Base-by-base conservation (phyloP, 2,329 filamentous ascomycete species). In the Grosmannia huntii region DNA sequence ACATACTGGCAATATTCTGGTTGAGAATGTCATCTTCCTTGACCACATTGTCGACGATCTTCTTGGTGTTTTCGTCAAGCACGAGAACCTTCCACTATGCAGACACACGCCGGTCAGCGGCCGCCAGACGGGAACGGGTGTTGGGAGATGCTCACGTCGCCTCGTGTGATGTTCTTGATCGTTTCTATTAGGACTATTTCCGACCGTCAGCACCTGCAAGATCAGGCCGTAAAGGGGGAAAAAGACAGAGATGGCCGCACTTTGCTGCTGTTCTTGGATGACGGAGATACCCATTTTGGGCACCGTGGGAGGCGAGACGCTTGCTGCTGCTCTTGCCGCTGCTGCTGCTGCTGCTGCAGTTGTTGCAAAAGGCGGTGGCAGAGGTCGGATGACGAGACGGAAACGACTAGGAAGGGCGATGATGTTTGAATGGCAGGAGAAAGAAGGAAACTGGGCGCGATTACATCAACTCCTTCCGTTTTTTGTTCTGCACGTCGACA, bases 21-120 rank as follows among this genome's bases (percentile, higher is more conserved):
- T 95, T 95, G 73, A 99, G 86, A 64, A 99, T 95, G 68, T 96
- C 90, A 82, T 99, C 92, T 76, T 96, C 88, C 67, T 90, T 92
- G 69, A 92, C 83, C 53, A 89, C 87, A 77, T 92, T 95, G 73
- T 95, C 86, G 66, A 99, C 80, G 66, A 99, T 81, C 71, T 87
- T 91, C 70, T 86, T 85, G 69, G 89, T 91, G 59, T 77, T 79
- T 65, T 89, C 85, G 73, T 99, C 94, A 66, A 96, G 78, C 57
- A 99, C 86, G 65, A 99, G 76, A 64, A 96, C 89, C 82, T 97
- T 99, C 94, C 94, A 99, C 90, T 96, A 25, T 19, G 10, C n/a
- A 36, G 36, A 44, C 41, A 44, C 19, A n/a, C 53, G 27, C 31
- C 11, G 23, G 27, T 25, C 38, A 55, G 25, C 41, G 28, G 14